Evolutionary conservation across 495 filamentous ascomycete genomes (phyloP).

Genomic region (Geopyxis carbonaria): DNA sequence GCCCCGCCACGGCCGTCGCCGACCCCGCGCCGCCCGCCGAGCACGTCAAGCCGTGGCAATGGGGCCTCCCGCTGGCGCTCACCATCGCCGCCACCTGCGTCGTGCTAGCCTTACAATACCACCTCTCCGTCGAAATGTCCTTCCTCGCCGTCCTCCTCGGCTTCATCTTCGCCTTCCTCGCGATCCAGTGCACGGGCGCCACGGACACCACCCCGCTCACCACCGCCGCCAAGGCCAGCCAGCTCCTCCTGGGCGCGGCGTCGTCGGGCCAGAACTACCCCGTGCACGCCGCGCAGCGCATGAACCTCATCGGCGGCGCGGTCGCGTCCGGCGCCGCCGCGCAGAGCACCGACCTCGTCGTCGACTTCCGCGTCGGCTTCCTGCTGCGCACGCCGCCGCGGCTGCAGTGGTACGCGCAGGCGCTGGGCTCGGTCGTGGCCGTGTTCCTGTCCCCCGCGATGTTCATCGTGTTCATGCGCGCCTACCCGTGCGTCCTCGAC

Average conservation of each 20-base stretch:
- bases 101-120: conserved; percentile 43
- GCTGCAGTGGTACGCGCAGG: conserved; percentile 48
- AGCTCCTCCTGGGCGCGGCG: conserved; percentile 47
- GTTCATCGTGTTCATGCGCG: conserved; percentile 43
- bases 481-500: conserved; percentile 48
- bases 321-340: conserved; percentile 42
- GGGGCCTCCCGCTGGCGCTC: conserved; percentile 36
- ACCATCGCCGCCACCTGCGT: conserved; percentile 38
- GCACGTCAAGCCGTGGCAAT: conserved; percentile 47
- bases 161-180: conserved; percentile 53
- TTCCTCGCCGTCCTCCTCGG: conserved; percentile 44
- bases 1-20: conserved; percentile 41
- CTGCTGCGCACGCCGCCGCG: conserved; percentile 43
- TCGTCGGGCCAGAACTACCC: conserved; percentile 34
- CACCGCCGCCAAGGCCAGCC: conserved; percentile 47
- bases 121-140: conserved; percentile 42
- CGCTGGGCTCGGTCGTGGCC: conserved; percentile 40
- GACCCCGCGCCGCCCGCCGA: conserved; percentile 37
- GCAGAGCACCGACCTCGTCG: conserved; percentile 37
- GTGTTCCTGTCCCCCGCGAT: conserved; percentile 45
- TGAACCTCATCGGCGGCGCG: conserved; percentile 47
- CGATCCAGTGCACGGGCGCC: conserved; percentile 45
- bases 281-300: conserved; percentile 34
- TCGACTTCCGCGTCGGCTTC: conserved; percentile 48
- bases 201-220: conserved; percentile 50